These are phyloP conservation scores for Salix koriyanagi DNA, from an alignment of 345 rosid genomes.

Conservation along the genomic window DNA sequence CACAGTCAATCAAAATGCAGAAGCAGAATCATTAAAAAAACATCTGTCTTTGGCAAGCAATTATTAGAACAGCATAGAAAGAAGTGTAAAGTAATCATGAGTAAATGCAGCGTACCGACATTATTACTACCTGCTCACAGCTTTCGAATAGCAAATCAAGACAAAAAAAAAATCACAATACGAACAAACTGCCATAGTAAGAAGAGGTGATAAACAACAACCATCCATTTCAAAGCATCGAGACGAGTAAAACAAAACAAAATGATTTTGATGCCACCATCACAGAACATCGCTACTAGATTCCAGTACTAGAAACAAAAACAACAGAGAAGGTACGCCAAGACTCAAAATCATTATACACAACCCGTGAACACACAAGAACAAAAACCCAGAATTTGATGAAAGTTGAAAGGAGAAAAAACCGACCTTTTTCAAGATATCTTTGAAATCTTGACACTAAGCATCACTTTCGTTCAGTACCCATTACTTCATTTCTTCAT, in stretches of 20 bases:
- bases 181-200: neutral
- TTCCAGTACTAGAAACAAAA: conserved; percentile 3
- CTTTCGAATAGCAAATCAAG: neutral
- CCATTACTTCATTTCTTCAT: conserved; percentile 3
- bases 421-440: conserved; percentile 10
- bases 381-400: neutral
- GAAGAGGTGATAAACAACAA: neutral
- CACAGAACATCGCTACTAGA: conserved; percentile 10
- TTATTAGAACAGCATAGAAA: conserved; percentile 15
- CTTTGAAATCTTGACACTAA: neutral
- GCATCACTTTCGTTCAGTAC: neutral
- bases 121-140: neutral
- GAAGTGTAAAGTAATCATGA: conserved; percentile 9
- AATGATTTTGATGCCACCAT: conserved; percentile 7
- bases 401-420: neutral
- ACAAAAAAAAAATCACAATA: neutral
- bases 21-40: conserved; percentile 27
- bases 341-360: conserved; percentile 9
- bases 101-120: conserved; percentile 1
- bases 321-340: conserved; percentile 12
- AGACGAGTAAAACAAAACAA: neutral
- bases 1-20: conserved; percentile 20
- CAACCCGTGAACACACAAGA: neutral
- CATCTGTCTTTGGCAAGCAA: conserved; percentile 18
- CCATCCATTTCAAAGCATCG: neutral